Percentiles rank a stretch among this genome's conserved stretches.
Conservation (phyloP, 208 protist species). For the Leishmania braziliensis region DNA sequence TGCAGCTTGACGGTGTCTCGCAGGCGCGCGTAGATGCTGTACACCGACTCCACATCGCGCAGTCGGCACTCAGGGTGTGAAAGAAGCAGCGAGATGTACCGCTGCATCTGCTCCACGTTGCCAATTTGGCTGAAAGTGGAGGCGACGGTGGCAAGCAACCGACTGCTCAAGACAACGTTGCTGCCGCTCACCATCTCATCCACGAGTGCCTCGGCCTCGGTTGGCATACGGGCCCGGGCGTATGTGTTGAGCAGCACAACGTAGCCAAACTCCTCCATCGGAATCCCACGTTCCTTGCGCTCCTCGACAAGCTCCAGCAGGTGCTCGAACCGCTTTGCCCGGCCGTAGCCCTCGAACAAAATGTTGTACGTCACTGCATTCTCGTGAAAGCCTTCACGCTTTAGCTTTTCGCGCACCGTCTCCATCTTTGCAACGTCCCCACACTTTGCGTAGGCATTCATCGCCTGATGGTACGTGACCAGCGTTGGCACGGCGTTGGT, state of each 20-base stretch:
- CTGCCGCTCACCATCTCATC: constrained; percentile 75
- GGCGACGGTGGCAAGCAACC: constrained; percentile 80
- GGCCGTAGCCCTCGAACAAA: constrained; percentile 88
- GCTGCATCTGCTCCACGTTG: constrained; percentile 75
- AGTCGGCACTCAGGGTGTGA: constrained; percentile 71
- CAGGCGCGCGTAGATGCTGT: constrained; percentile 79
- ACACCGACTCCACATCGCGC: constrained; percentile 85
- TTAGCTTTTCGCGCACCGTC: constrained; percentile 58
- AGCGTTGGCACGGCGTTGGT: constrained; percentile 85
- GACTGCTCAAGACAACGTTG: constrained; percentile 59
- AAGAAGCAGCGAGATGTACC: constrained; percentile 77
- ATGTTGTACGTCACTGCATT: constrained; percentile 92
- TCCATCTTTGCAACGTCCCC: constrained; percentile 91
- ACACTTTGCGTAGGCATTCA: constrained; percentile 92
- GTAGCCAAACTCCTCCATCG: constrained; percentile 90
- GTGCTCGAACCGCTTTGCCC: constrained; percentile 85
- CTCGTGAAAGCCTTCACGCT: constrained; percentile 69
- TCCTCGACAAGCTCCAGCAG: constrained; percentile 82
- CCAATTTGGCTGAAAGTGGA: constrained; percentile 70
- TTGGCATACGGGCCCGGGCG: constrained; percentile 68
- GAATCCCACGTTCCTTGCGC: constrained; percentile 66
- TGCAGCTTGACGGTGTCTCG: constrained; percentile 85
- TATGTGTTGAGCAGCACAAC: constrained; percentile 86
- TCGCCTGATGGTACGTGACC: constrained; percentile 89
- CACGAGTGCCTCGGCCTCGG: constrained; percentile 72